A percentile compares a stretch with the other conserved stretches of the same genome.
These are phyloP conservation scores for Penicillium samsonianum DNA, from an alignment of 495 filamentous ascomycete species.

Conservation along the genomic window DNA sequence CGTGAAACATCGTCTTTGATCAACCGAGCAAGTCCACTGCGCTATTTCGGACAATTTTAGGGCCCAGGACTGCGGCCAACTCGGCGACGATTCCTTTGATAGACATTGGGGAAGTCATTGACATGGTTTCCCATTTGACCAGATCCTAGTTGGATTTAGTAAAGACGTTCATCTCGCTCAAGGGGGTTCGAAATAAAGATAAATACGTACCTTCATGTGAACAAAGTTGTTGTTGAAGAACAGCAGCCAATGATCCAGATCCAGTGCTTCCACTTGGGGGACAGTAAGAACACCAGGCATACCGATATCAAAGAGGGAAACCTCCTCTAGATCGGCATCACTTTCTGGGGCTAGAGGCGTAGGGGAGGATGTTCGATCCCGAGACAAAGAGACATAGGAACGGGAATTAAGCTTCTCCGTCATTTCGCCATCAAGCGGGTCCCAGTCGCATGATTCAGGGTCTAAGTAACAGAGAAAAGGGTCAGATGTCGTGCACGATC, in stretches of 20 bases:
- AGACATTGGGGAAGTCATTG: slow-evolving; percentile 49
- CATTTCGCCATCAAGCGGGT: slow-evolving; percentile 67
- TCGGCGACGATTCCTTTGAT: slow-evolving; percentile 73
- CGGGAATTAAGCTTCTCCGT: slow-evolving; percentile 61
- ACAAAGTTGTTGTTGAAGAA: slow-evolving; percentile 45
- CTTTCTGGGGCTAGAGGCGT: slow-evolving; percentile 22
- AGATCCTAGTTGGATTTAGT: slow-evolving; percentile 51
- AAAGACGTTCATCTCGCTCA: slow-evolving; percentile 22
- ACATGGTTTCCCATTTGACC: slow-evolving; percentile 64
- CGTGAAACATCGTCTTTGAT: slow-evolving; percentile 1
- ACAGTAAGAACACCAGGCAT: slow-evolving; percentile 79
- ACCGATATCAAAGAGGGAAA: slow-evolving; percentile 64
- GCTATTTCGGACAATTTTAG: slow-evolving; percentile 58
- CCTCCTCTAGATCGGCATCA: slow-evolving; percentile 38
- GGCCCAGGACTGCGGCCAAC: slow-evolving; percentile 74
- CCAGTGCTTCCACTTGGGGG: slow-evolving; percentile 59
- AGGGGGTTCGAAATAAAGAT: neutral
- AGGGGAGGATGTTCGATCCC: slow-evolving; percentile 37
- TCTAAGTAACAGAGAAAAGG: slow-evolving; percentile 44
- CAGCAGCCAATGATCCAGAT: slow-evolving; percentile 61
- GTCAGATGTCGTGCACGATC: neutral
- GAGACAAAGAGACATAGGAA: slow-evolving; percentile 68
- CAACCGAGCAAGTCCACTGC: slow-evolving; percentile 48
- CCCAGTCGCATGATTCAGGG: slow-evolving; percentile 74
- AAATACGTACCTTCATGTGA: slow-evolving; percentile 43